These are phyloP conservation scores for Clonostachys rhizophaga DNA, from an alignment of 2,329 filamentous ascomycete genomes.

Conservation along the genomic window DNA sequence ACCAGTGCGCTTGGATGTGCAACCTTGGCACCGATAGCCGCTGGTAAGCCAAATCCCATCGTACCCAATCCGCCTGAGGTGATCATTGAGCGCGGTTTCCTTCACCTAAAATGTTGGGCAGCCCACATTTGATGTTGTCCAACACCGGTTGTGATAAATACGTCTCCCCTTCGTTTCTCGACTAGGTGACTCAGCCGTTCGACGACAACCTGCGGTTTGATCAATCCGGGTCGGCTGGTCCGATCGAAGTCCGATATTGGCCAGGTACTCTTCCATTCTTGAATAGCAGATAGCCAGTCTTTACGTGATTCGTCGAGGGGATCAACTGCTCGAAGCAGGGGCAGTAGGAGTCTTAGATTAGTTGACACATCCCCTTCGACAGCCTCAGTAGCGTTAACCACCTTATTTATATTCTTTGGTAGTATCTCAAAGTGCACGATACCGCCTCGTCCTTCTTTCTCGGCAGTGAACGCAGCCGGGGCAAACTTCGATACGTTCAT, in stretches of 20 bases:
- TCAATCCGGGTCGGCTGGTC: constrained; percentile 68
- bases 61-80: constrained; percentile 83
- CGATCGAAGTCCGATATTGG: constrained; percentile 79
- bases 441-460: constrained; percentile 73
- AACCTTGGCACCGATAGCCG: constrained; percentile 93
- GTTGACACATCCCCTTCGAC: constrained; percentile 86
- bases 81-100: constrained; percentile 87
- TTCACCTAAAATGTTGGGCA: constrained; percentile 95
- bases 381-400: constrained; percentile 85
- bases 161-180: constrained; percentile 72
- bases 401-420: constrained; percentile 98
- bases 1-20: constrained; percentile 70
- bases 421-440: constrained; percentile 96
- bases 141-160: constrained; percentile 88
- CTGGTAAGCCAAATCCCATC: constrained; percentile 93
- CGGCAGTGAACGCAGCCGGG: constrained; percentile 74
- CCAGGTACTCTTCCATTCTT: constrained; percentile 87
- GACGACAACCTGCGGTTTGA: constrained; percentile 93
- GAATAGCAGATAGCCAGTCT: constrained; percentile 88
- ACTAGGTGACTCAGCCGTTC: constrained; percentile 86
- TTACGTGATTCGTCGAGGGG: constrained; percentile 58
- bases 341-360: constrained; percentile 73
- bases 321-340: constrained; percentile 56
- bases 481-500: constrained; percentile 74
- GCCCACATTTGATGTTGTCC: constrained; percentile 99